phyloP scores from a whole-genome alignment of 805 yeast genomes.

The Crinitomyces ghanaensis region DNA sequence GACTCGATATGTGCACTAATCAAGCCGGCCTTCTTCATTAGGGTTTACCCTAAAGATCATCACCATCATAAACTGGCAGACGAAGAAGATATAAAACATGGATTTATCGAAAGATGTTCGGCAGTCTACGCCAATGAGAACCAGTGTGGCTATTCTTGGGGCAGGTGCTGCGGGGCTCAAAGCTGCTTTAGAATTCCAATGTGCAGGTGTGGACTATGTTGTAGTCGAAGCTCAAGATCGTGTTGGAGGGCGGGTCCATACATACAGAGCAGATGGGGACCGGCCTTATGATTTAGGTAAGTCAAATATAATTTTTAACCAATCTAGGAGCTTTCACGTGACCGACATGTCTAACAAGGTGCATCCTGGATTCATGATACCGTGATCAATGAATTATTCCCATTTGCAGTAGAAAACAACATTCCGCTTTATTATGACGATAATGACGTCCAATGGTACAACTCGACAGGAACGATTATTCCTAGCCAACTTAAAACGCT shows the following conservation, averaged over 20 bases:
- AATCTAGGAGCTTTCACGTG: background rate
- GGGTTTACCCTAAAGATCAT: too few species aligned
- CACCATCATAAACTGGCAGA: too few species aligned
- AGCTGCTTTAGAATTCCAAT: slow-evolving; percentile 47
- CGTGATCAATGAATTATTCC: slow-evolving; percentile 51
- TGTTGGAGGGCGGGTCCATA: slow-evolving; percentile 55
- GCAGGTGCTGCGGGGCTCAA: slow-evolving; percentile 73
- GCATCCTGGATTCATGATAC: slow-evolving; percentile 92
- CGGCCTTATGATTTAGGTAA: slow-evolving; percentile 29
- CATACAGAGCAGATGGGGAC: slow-evolving; percentile 47
- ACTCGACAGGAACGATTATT: slow-evolving; percentile 11
- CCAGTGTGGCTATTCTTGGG: slow-evolving; percentile 53
- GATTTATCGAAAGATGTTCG: too few species aligned
- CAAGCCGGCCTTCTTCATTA: too few species aligned
- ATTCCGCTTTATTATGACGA: slow-evolving; percentile 38
- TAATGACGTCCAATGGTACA: slow-evolving; percentile 24
- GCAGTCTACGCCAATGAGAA: too few species aligned
- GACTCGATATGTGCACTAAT: too few species aligned
- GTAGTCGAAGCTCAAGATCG: slow-evolving; percentile 58
- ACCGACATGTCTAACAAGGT: slow-evolving; percentile 43
- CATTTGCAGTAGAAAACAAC: slow-evolving; percentile 30
- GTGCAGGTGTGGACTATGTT: slow-evolving; percentile 36
- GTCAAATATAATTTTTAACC: background rate
- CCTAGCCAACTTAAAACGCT: slow-evolving; percentile 6
- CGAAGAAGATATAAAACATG: too few species aligned